Percentiles rank a stretch among this genome's conserved stretches.
Conservation (phyloP, 2,329 filamentous ascomycete species). For the Emmonsia crescens region DNA sequence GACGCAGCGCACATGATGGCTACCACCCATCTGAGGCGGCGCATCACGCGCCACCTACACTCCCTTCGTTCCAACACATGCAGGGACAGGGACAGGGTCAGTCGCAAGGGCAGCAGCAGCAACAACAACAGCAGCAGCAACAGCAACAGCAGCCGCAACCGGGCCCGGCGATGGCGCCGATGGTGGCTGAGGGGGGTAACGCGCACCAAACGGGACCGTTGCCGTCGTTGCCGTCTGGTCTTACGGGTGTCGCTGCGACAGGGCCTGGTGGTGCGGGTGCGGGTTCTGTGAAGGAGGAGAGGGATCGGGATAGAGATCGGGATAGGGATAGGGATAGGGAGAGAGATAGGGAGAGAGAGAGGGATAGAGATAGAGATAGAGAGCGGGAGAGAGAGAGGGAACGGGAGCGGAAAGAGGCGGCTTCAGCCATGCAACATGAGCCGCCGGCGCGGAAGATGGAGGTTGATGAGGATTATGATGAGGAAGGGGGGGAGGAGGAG, state of each 20-base stretch:
- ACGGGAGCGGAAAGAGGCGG: constrained; percentile 34
- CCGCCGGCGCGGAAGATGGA: constrained; percentile 91
- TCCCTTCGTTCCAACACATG: constrained; percentile 40
- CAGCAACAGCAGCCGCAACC: constrained; percentile 33
- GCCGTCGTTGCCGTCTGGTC: constrained; percentile 32
- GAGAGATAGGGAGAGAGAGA: constrained; percentile 27
- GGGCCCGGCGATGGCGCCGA: constrained; percentile 47
- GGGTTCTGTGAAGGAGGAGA: background rate
- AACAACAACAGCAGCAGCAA: too few relatives aligned
- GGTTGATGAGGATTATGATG: constrained; percentile 94
- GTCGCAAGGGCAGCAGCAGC: background rate
- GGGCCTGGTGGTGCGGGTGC: constrained; percentile 17
- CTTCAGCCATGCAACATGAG: constrained; percentile 49
- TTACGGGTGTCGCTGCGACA: constrained; percentile 41
- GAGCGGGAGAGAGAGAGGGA: constrained; percentile 29
- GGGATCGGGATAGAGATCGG: background rate
- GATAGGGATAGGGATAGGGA: background rate
- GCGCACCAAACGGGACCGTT: constrained; percentile 26
- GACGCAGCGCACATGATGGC: constrained; percentile 58
- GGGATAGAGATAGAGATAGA: too few relatives aligned
- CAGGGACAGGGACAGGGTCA: constrained; percentile 17
- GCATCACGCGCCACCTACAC: constrained; percentile 64
- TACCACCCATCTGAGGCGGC: constrained; percentile 91
- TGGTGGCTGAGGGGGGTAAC: constrained; percentile 38
- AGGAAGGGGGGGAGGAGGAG: constrained; percentile 78